phyloP scores from a whole-genome alignment of 2,329 filamentous ascomycete species.

The Xylaria sp. region DNA sequence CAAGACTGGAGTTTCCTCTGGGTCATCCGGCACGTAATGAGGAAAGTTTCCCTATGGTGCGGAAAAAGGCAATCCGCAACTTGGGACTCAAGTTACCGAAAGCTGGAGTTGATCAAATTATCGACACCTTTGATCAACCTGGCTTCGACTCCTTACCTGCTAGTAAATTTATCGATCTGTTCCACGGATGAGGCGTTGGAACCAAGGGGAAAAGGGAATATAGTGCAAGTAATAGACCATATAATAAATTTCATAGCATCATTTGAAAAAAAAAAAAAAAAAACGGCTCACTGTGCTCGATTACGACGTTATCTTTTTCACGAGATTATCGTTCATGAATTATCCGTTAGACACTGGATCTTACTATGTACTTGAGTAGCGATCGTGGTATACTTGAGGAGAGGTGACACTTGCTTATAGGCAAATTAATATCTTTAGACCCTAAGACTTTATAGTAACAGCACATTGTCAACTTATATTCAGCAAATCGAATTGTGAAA shows the following conservation, averaged over 20 bases:
- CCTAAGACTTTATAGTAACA: too few species aligned
- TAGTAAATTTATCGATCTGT: constrained; percentile 24
- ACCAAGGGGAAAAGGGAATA: not conserved
- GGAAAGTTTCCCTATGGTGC: constrained; percentile 18
- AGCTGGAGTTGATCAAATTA: constrained; percentile 7
- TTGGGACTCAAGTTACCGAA: constrained; percentile 19
- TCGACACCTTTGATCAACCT: constrained; percentile 7
- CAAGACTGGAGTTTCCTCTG: constrained; percentile 21
- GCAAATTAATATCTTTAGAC: too few species aligned
- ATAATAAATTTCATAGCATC: not conserved
- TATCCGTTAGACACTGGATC: too few species aligned
- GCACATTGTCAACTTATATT: too few species aligned
- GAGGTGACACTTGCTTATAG: too few species aligned
- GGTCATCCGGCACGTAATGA: constrained; percentile 22
- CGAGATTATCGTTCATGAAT: not conserved
- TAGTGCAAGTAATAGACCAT: not conserved
- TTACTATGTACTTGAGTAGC: too few species aligned
- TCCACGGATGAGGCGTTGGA: constrained; percentile 1
- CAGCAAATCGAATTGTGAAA: too few species aligned
- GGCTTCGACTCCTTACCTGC: constrained; percentile 15
- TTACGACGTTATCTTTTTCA: too few species aligned
- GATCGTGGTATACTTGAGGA: too few species aligned
- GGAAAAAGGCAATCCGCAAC: constrained; percentile 25
- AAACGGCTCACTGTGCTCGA: too few species aligned
- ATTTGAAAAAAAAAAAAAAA: too few species aligned